Evolutionary conservation across 345 rosid genomes (phyloP), one percentile per base, ranked within the genome.

Genomic region (Salix exigua): DNA sequence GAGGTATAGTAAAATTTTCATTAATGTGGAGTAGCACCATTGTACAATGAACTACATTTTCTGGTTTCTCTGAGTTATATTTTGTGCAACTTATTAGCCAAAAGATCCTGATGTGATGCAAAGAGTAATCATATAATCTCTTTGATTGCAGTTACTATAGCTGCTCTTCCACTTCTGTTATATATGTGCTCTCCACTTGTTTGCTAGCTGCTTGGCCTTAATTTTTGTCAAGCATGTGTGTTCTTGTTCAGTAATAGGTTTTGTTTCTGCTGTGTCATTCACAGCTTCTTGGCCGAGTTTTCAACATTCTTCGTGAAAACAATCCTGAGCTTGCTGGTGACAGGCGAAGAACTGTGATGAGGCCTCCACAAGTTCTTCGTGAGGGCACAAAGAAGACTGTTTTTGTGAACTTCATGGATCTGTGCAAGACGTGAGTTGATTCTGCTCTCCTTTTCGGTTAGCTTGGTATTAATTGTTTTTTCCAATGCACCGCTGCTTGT

Each of bases 361-460:
- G 98, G 87, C 97, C 97, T 61, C 99, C 97, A 11, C 97, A 96
- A 81, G 98, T 96, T 75, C 97, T 93, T 70, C 97, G 96, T 74
- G 99, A 96, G 78, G 99, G 99, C 31, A 96, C 99, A 77, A 96
- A 92, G 97, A 96, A 96, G 82, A 94, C 98, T 2, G 95, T 89
- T 37, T 92, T 96, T 80, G 98, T 92, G 80, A 94, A 96, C 84
- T 94, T 92, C 58, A 94, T 90, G 98, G 97, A 94, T 84, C 95
- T 96, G 71, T 96, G 99, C 91, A 94, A 86, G 81, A 90, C 93
- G 97, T 96, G 86, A 38, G 81, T 66, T 40, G 46, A 33, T 46
- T 17, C 64, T 63, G 23, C 44, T 51, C 30, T 63, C 16, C 46
- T 31, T 40, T 38, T 16, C 9, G 1, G 13, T 4, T 23, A 48